Evolutionary conservation across 306 rosid genomes (phyloP).

Genomic region (Comarum palustre): DNA sequence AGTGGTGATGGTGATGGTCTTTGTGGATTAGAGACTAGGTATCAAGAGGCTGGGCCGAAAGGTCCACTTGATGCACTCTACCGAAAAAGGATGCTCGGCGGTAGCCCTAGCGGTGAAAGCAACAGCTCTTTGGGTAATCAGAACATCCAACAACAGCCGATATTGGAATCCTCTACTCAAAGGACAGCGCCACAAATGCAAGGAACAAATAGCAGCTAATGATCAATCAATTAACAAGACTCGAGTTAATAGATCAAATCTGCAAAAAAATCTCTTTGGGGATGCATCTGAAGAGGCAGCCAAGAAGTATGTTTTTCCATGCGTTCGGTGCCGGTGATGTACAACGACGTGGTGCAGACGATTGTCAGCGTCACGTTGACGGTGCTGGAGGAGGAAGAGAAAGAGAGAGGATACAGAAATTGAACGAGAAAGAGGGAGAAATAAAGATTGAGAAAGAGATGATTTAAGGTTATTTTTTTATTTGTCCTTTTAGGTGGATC

Average conservation of each 20-base stretch:
- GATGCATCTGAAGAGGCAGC: constrained; percentile 28
- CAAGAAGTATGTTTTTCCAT: constrained; percentile 12
- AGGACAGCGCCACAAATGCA: not conserved
- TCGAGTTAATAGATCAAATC: not conserved
- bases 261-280: constrained; percentile 20
- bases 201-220: not conserved
- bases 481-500: too few relatives aligned
- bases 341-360: too few relatives aligned
- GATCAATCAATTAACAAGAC: constrained; percentile 14
- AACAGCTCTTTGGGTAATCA: constrained; percentile 10
- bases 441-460: too few relatives aligned
- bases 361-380: too few relatives aligned
- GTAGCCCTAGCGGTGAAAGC: constrained; percentile 13
- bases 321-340: too few relatives aligned
- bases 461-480: too few relatives aligned
- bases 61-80: constrained; percentile 46
- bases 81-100: constrained; percentile 27
- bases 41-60: constrained; percentile 42
- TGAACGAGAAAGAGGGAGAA: too few relatives aligned
- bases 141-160: constrained; percentile 7
- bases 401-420: too few relatives aligned
- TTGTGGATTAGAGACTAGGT: constrained; percentile 32
- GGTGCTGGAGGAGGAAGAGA: too few relatives aligned
- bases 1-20: too few relatives aligned
- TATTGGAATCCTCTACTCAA: constrained; percentile 6